Evolutionary conservation across 331 rosid species (phyloP).

Genomic region (Malus hybrid): DNA sequence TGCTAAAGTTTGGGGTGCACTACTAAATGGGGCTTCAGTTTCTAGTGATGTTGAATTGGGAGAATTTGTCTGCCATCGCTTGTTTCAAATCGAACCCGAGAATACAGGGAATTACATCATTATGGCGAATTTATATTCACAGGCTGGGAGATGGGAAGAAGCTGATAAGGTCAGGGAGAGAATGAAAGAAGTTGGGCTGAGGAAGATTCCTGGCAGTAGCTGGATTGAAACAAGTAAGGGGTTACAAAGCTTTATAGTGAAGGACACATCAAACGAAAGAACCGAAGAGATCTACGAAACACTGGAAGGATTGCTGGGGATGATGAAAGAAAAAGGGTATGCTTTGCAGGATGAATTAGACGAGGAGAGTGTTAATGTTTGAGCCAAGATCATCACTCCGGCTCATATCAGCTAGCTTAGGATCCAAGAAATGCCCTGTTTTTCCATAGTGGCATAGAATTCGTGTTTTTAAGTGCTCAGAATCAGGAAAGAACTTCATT

Average conservation of each 20-base stretch:
- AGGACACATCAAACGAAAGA: conserved; percentile 44
- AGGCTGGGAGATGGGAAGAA: conserved; percentile 74
- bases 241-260: conserved; percentile 37
- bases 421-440: not conserved
- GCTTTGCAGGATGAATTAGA: conserved; percentile 34
- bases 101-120: conserved; percentile 70
- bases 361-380: conserved; percentile 26
- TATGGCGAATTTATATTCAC: conserved; percentile 82
- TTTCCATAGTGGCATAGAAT: not conserved
- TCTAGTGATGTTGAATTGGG: conserved; percentile 69
- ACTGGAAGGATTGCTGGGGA: conserved; percentile 49
- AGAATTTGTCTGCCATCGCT: conserved; percentile 47
- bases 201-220: conserved; percentile 71
- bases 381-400: conserved; percentile 3
- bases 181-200: conserved; percentile 53
- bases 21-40: conserved; percentile 72
- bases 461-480: not conserved
- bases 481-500: not conserved
- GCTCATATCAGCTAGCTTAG: not conserved
- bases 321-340: conserved; percentile 53
- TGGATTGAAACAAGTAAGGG: conserved; percentile 62
- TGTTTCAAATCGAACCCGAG: conserved; percentile 69
- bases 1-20: conserved; percentile 88
- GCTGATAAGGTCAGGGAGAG: conserved; percentile 57
- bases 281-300: conserved; percentile 41